phyloP scores from a whole-genome alignment of 257 asterid species.

The Ajuga chamaepitys region DNA sequence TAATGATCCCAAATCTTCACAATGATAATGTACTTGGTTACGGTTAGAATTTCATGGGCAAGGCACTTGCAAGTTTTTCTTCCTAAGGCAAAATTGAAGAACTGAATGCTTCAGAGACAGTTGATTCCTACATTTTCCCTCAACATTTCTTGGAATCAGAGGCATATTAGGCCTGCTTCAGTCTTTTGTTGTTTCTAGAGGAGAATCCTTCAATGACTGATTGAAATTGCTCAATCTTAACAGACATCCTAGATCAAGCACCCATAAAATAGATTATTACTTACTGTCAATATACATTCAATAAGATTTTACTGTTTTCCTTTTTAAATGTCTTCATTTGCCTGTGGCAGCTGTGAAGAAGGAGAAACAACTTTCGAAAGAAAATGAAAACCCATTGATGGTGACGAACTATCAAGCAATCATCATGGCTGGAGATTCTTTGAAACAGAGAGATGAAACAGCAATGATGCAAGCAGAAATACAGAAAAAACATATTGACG shows the following conservation, averaged over 20 bases:
- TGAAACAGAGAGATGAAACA: conserved; percentile 77
- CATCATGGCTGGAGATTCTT: conserved; percentile 74
- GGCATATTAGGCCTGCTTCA: conserved; percentile 73
- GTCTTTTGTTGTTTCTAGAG: conserved; percentile 60
- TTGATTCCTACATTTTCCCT: conserved; percentile 83
- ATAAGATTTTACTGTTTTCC: not conserved
- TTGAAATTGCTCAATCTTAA: conserved; percentile 58
- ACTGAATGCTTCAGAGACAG: conserved; percentile 75
- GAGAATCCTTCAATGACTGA: conserved; percentile 55
- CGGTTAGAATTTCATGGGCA: conserved; percentile 39
- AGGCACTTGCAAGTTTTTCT: conserved; percentile 92
- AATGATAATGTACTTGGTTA: not conserved
- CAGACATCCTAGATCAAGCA: conserved; percentile 66
- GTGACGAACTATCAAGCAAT: conserved; percentile 77
- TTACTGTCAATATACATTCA: no score
- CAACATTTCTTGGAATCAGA: conserved; percentile 65
- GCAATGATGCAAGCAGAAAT: conserved; percentile 75
- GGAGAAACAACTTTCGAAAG: conserved; percentile 43
- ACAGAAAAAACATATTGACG: conserved; percentile 65
- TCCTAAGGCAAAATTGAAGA: conserved; percentile 79
- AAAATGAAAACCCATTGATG: conserved; percentile 57
- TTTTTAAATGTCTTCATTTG: not conserved
- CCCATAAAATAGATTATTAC: conserved; percentile 70
- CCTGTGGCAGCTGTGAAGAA: conserved; percentile 59
- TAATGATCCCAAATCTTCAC: no score